Conservation (phyloP, 164 flowering plant species). For the Chimonanthus salicifolius region DNA sequence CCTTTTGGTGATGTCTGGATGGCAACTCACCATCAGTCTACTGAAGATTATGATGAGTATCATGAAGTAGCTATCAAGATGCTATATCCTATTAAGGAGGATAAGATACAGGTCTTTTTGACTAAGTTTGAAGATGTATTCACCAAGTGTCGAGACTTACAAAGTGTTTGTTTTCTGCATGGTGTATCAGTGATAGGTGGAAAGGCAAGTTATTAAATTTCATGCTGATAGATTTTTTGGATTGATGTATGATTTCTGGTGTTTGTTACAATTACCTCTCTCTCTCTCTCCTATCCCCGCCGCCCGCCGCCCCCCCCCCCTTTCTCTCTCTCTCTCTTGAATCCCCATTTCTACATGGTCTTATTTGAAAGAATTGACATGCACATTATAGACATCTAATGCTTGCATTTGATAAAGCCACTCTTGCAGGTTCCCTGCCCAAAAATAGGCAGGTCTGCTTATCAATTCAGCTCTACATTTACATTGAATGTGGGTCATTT, state of each 20-base stretch:
- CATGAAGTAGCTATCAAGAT: conserved; percentile 91
- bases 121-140: conserved; percentile 48
- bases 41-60: conserved; percentile 60
- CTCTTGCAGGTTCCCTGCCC: background rate
- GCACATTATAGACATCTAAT: background rate
- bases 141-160: conserved; percentile 38
- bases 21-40: conserved; percentile 75
- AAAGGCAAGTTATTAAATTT: conserved; percentile 35
- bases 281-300: too few relatives aligned
- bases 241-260: background rate
- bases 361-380: background rate
- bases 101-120: conserved; percentile 32
- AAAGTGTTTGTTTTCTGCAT: conserved; percentile 59
- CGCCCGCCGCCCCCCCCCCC: too few relatives aligned
- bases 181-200: conserved; percentile 63
- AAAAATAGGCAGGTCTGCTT: background rate
- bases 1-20: conserved; percentile 89
- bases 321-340: too few relatives aligned
- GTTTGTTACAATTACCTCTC: background rate
- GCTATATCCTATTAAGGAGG: conserved; percentile 61
- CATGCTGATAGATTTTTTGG: background rate
- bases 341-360: too few relatives aligned
- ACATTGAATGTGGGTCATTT: background rate
- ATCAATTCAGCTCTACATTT: background rate
- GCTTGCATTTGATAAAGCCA: background rate